phyloP scores from a whole-genome alignment of 129 eudicot species.

The Tanacetum coccineum region DNA sequence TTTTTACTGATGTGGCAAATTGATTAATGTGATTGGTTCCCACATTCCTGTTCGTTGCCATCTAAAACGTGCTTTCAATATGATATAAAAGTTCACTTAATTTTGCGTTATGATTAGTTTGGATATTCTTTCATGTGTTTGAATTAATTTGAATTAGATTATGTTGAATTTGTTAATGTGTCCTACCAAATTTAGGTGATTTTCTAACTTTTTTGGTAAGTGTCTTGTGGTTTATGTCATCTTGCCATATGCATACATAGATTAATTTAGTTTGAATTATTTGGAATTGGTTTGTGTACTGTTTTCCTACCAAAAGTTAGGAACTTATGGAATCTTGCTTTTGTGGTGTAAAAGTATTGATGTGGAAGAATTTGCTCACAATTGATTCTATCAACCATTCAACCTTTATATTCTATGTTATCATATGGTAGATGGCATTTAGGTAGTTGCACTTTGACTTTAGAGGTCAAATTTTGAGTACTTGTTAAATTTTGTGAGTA shows the following conservation, averaged over 20 bases:
- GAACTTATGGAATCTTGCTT: conserved; percentile 9
- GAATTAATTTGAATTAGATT: conserved; percentile 15
- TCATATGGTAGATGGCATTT: conserved; percentile 9
- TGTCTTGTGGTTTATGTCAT: conserved; percentile 20
- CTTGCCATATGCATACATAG: conserved; percentile 12
- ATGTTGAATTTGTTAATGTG: conserved; percentile 8
- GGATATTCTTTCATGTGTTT: conserved; percentile 13
- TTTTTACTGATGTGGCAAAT: too few relatives aligned
- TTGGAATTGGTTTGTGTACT: conserved; percentile 17
- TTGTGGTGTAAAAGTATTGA: neutral
- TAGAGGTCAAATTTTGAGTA: neutral
- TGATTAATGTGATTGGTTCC: too few relatives aligned
- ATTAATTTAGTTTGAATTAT: neutral
- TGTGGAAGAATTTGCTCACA: conserved; percentile 5
- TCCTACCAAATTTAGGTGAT: conserved; percentile 20
- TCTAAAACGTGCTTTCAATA: too few relatives aligned
- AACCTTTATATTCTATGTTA: conserved; percentile 15
- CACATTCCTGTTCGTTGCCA: too few relatives aligned
- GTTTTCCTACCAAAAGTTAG: conserved; percentile 17
- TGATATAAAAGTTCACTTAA: too few relatives aligned
- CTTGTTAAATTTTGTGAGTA: neutral
- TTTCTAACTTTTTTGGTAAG: conserved; percentile 23
- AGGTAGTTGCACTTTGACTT: conserved; percentile 6
- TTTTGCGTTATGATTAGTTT: too few relatives aligned
- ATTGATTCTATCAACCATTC: neutral